Evolutionary conservation across 257 asterid genomes (phyloP).

Genomic region (Solanum chiquidenum): DNA sequence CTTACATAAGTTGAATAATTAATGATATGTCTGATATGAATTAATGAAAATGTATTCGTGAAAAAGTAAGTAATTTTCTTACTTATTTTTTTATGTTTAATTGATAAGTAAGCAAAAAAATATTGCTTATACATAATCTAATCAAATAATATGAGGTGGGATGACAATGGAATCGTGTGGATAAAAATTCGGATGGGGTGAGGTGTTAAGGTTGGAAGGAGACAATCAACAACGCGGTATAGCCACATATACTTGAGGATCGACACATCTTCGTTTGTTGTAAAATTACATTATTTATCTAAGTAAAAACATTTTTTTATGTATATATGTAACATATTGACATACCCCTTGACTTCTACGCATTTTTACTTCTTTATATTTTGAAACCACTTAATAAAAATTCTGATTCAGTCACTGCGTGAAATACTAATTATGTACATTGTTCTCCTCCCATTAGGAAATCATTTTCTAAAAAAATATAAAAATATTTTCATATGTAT

Average conservation of each 20-base stretch:
- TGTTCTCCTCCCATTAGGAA: not conserved
- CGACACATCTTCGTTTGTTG: not conserved
- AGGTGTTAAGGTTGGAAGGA: not conserved
- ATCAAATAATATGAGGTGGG: not conserved
- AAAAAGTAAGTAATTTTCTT: not conserved
- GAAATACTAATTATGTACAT: not conserved
- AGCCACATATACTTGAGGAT: not conserved
- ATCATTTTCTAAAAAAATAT: not conserved
- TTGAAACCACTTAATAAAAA: too few relatives aligned
- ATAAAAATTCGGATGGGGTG: not conserved
- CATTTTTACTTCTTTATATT: too few relatives aligned
- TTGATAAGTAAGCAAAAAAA: not conserved
- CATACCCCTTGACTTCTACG: not conserved
- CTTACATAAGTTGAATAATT: not conserved
- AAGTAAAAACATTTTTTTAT: too few relatives aligned
- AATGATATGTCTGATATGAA: not conserved
- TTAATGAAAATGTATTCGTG: not conserved
- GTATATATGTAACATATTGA: not conserved
- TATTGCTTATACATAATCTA: not conserved
- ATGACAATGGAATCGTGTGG: not conserved
- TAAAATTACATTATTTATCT: too few relatives aligned
- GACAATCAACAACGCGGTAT: not conserved
- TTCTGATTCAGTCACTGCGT: fast-evolving
- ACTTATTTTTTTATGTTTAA: not conserved
- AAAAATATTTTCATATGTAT: not conserved